Base-by-base conservation (phyloP, 2,329 filamentous ascomycete species). In the Hymenoscyphus repandus region DNA sequence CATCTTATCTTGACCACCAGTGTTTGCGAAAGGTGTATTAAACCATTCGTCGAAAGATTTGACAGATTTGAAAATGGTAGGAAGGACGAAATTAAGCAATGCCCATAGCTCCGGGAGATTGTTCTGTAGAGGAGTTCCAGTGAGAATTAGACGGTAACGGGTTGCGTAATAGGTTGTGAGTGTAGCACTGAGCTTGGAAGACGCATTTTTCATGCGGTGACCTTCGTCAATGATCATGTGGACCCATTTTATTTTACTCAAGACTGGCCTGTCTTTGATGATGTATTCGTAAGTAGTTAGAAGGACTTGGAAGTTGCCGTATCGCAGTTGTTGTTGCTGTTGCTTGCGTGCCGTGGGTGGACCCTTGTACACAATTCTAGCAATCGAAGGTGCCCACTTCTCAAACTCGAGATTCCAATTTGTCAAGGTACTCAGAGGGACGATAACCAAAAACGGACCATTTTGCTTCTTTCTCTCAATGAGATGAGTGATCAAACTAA, bases 141-240 rank as follows among this genome's bases (percentile, higher is more conserved):
- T 99, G 61, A 99, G 80, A 72, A 99, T 99, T 51, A 99, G 82
- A 62, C 93, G 89, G 75, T 93, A 99, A 12, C 92, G 86, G 30
- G 92, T 96, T 64, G 79, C 86, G 73, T 99, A 99, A 75, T 97
- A 97, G 55, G 90, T 84, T 34, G 92, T 91, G 58, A 99, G 89
- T 4, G 93, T 97, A 59, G 85, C 90, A 70, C 90, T 96, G 61
- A 99, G 79, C 73, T 99, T 99, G 9, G 93, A 99, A 62, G 93
- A 86, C 30, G 89, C 80, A 71, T 99, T 99, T 80, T 99, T 99
- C 93, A 99, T 99, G 68, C 93, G 90, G 70, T 99, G 93, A 72
- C 93, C 93, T 76, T 99, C 93, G 64, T 99, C 93, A 59, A 99
- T 93, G 63, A 99, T 97, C 93, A 99, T 97, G 73, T 99, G 93